phyloP scores from a whole-genome alignment of 768 basidiomycete genomes.

The Termitomyces sp. region DNA sequence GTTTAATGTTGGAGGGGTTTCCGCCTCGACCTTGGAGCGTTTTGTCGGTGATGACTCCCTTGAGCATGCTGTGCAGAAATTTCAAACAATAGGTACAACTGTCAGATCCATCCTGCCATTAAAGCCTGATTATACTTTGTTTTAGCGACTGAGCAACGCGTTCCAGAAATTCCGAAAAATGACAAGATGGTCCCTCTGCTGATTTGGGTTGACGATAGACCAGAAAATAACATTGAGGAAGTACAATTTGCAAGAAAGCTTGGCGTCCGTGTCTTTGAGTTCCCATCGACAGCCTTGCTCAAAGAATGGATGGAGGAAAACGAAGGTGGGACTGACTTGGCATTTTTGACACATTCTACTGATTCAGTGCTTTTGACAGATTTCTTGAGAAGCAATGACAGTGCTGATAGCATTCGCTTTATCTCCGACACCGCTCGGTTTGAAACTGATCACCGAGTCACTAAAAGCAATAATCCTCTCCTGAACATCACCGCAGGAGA shows the following conservation, averaged over 20 bases:
- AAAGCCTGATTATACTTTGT: neutral
- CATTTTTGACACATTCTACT: neutral
- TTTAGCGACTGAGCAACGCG: neutral
- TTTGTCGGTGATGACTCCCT: slow-evolving; percentile 18
- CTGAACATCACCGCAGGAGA: slow-evolving; percentile 19
- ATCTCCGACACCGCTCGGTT: slow-evolving; percentile 17
- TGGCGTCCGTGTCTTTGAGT: slow-evolving; percentile 18
- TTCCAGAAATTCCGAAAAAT: neutral
- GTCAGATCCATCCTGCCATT: neutral
- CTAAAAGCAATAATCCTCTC: neutral
- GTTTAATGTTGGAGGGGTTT: slow-evolving; percentile 17
- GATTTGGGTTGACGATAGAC: slow-evolving; percentile 23
- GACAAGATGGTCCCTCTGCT: slow-evolving; percentile 17
- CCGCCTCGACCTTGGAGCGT: slow-evolving; percentile 16
- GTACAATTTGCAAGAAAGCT: slow-evolving; percentile 13
- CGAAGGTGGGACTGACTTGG: slow-evolving; percentile 13
- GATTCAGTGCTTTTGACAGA: slow-evolving; percentile 6
- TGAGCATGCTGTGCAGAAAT: slow-evolving; percentile 15
- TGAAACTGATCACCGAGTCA: slow-evolving; percentile 7
- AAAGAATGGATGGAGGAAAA: slow-evolving; percentile 24
- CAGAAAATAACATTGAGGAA: slow-evolving; percentile 11
- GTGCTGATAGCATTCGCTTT: slow-evolving; percentile 17
- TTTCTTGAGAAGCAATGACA: slow-evolving; percentile 13
- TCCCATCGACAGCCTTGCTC: slow-evolving; percentile 16
- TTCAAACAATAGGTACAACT: slow-evolving; percentile 11